These are phyloP conservation scores for Bryopsis sp. DNA, from an alignment of 139 green algal genomes.

Conservation along the genomic window DNA sequence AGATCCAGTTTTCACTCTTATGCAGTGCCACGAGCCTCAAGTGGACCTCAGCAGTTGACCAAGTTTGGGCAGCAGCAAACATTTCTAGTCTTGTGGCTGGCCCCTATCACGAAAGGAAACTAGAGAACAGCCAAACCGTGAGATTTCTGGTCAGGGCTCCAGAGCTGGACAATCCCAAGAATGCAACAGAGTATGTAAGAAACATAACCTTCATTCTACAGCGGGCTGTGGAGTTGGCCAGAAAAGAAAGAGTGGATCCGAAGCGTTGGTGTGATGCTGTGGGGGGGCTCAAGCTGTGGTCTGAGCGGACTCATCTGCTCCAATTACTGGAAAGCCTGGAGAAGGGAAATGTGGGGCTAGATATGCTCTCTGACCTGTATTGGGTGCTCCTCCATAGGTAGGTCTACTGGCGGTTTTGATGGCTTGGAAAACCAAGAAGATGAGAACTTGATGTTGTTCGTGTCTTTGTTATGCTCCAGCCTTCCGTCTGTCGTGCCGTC, in stretches of 20 bases:
- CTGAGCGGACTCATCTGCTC: conserved; percentile 3
- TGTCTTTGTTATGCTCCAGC: not conserved
- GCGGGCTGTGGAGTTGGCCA: not conserved
- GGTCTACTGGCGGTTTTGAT: not conserved
- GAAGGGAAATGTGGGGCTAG: not conserved
- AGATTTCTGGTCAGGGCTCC: not conserved
- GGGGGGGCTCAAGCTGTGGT: not conserved
- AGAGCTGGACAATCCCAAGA: not conserved
- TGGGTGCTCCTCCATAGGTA: conserved; percentile 6
- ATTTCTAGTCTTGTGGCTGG: too few relatives aligned
- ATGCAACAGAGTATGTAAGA: not conserved
- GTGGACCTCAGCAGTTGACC: too few relatives aligned
- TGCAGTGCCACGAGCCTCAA: too few relatives aligned
- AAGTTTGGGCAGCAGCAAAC: too few relatives aligned
- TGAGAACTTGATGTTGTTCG: conserved; percentile 1
- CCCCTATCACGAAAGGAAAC: not conserved
- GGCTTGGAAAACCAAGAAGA: not conserved
- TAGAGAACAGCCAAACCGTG: not conserved
- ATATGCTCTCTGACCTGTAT: conserved; percentile 6
- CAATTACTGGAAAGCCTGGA: not conserved
- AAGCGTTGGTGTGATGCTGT: not conserved
- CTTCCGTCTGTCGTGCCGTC: not conserved
- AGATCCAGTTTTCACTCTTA: too few relatives aligned
- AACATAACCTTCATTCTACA: not conserved
- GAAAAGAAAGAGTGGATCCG: not conserved